These are phyloP conservation scores for Xylaria sp. DNA, from an alignment of 2,329 filamentous ascomycete genomes.

Conservation along the genomic window DNA sequence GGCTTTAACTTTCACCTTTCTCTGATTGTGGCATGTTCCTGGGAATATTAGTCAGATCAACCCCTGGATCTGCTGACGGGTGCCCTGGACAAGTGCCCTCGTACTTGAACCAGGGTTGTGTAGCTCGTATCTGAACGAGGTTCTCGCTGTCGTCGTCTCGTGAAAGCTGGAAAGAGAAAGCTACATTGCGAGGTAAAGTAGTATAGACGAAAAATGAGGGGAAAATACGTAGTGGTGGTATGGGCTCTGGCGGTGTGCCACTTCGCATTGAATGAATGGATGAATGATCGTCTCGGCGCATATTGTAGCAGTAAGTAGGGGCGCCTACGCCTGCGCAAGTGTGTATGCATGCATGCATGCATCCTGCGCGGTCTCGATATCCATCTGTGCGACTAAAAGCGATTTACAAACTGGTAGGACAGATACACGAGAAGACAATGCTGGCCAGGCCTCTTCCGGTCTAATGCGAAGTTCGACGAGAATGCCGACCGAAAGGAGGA, in stretches of 20 bases:
- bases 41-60: background rate
- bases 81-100: background rate
- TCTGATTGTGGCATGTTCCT: constrained; percentile 12
- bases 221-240: background rate
- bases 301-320: constrained; percentile 7
- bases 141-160: background rate
- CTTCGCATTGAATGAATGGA: constrained; percentile 30
- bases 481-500: constrained; percentile 18
- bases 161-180: background rate
- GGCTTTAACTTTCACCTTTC: constrained; percentile 17
- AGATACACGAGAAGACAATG: background rate
- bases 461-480: constrained; percentile 16
- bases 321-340: constrained; percentile 14
- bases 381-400: constrained; percentile 13
- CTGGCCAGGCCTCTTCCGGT: background rate
- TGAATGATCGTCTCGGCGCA: constrained; percentile 24
- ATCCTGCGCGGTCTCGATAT: constrained; percentile 21
- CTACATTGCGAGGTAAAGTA: background rate
- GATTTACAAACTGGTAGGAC: background rate
- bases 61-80: constrained; percentile 4
- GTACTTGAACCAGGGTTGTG: background rate
- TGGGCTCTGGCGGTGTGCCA: constrained; percentile 31
- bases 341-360: constrained; percentile 31
- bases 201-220: background rate
- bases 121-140: background rate